Conservation (phyloP, 768 basidiomycete genomes). For the Tulasnella sp. region DNA sequence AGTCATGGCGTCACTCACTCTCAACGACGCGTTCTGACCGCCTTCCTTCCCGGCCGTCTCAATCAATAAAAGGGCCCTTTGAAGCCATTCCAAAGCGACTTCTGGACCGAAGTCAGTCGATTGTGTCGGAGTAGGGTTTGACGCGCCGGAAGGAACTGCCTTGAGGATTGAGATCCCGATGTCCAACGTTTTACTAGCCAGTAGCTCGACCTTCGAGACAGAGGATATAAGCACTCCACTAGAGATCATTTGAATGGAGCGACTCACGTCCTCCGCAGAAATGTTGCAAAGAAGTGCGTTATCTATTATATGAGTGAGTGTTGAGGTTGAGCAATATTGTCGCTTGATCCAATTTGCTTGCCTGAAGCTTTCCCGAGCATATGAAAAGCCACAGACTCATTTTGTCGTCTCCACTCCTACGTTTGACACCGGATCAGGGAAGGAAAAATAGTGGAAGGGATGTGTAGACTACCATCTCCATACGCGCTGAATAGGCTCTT, state of each 20-base stretch:
- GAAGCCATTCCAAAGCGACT: constrained; percentile 57
- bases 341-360: constrained; percentile 26
- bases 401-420: constrained; percentile 76
- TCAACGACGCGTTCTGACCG: constrained; percentile 45
- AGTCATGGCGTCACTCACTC: too few relatives aligned
- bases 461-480: not conserved
- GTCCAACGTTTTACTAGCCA: constrained; percentile 62
- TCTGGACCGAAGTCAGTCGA: constrained; percentile 5
- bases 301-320: not conserved
- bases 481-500: not conserved
- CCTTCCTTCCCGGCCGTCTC: constrained; percentile 53
- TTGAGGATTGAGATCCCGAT: constrained; percentile 54
- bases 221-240: constrained; percentile 44
- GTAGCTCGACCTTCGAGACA: constrained; percentile 51
- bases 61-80: constrained; percentile 58
- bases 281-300: not conserved
- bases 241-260: constrained; percentile 45
- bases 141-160: not conserved
- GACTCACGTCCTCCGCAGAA: constrained; percentile 43
- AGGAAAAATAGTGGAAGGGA: not conserved
- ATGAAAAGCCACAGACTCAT: constrained; percentile 65
- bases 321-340: not conserved
- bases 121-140: constrained; percentile 29
- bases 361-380: constrained; percentile 80
- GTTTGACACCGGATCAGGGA: not conserved